Evolutionary conservation across 208 protist genomes (phyloP).

Genomic region (Wallacemonas sp.): DNA sequence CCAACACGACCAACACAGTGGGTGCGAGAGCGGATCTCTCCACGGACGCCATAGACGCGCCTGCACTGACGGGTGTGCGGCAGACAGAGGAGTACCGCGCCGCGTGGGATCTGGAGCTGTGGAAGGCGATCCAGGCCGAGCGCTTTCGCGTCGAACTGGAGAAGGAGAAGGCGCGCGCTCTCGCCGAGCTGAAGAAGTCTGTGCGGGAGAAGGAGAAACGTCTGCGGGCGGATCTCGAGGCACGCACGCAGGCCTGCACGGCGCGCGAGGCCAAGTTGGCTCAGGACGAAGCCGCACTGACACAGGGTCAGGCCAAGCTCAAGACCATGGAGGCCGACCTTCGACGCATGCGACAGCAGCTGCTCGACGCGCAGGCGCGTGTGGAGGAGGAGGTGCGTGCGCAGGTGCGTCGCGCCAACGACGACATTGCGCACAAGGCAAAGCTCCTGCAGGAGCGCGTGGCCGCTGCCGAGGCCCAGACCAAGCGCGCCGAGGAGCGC

Average conservation of each 20-base stretch:
- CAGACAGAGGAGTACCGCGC: constrained; percentile 82
- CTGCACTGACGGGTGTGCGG: constrained; percentile 41
- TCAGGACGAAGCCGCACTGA: constrained; percentile 39
- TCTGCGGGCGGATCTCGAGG: constrained; percentile 17
- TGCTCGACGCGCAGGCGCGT: constrained; percentile 65
- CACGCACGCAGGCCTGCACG: constrained; percentile 26
- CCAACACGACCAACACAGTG: not conserved
- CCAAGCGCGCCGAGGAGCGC: constrained; percentile 65
- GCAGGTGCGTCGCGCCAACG: constrained; percentile 76
- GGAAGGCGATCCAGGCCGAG: constrained; percentile 78
- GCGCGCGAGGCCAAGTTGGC: constrained; percentile 34
- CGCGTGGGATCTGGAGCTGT: constrained; percentile 89
- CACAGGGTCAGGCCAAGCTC: constrained; percentile 36
- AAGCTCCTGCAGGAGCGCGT: constrained; percentile 56
- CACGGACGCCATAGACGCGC: not conserved
- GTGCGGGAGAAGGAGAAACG: constrained; percentile 43
- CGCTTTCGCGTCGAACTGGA: constrained; percentile 66
- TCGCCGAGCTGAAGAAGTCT: constrained; percentile 33
- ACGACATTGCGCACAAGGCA: constrained; percentile 56
- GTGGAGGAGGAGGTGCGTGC: constrained; percentile 73
- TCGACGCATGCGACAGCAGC: constrained; percentile 52
- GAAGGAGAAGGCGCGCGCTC: constrained; percentile 38
- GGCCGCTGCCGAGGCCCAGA: constrained; percentile 55
- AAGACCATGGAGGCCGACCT: constrained; percentile 61
- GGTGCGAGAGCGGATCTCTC: not conserved